Base-by-base conservation (phyloP, 1,139 yeast species). In the Blastobotrys buckinghamii region DNA sequence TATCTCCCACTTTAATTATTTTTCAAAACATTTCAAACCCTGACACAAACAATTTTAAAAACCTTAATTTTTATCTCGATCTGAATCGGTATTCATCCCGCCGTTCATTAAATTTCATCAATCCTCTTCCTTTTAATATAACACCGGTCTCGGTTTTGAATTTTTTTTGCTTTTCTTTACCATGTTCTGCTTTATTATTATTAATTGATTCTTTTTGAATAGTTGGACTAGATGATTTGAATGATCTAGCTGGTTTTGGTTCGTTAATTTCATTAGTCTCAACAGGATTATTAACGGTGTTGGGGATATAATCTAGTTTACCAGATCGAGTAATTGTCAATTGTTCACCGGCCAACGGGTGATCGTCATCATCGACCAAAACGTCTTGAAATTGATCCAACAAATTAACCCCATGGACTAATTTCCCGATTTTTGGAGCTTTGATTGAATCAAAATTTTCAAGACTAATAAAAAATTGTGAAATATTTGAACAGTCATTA, bases 401-500 rank as follows among this genome's bases (percentile, higher is more conserved):
- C 1, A 85, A 81, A 0, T 89, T 79, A 62, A 84, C 82, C 0
- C 96, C 96, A 49, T 75, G 71, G 8, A 74, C 55, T 0, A 77
- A 75, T 47, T 64, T 69, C 1, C 96, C 97, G 64, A 89, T 81
- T 0, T 85, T 82, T 66, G 51, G 76, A 12, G 57, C 50, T 6
- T 53, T 53, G 12, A 50, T 46, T 6, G 16, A 3, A 26, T 17
- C 27, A n/a, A 37, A 19, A 37, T 37, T 8, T 2, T 19, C 12
- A 12, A 59, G 48, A 12, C 71, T 78, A 55, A 88, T 82, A 63
- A 87, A 86, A 61, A 88, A 87, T 61, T 85, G 95, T 0, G 89
- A 79, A 13, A 77, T 74, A 57, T 83, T 84, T 4, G 82, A 68
- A 22, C 24, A 22, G 7, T 22, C 24, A 50, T 78, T 59, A 17